Percentiles rank a stretch among this genome's conserved stretches.
phyloP scores from a whole-genome alignment of 768 basidiomycete species.

The Lactifluus volemus region DNA sequence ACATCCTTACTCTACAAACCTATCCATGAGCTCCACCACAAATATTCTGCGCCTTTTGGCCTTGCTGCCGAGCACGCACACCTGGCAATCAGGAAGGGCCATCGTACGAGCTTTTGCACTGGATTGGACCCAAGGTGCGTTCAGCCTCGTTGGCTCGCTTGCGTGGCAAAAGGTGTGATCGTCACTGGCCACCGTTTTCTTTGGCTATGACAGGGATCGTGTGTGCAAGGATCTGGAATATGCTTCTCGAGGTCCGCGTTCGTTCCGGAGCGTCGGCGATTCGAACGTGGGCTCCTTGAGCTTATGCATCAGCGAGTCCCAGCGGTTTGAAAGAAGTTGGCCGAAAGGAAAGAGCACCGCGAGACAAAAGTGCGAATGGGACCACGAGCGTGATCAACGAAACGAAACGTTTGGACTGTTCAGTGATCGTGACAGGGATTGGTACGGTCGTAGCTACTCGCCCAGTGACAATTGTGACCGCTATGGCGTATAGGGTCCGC shows the following conservation, averaged over 20 bases:
- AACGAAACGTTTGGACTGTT: conserved; percentile 75
- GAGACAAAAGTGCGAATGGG: conserved; percentile 71
- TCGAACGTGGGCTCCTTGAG: conserved; percentile 80
- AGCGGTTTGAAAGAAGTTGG: conserved; percentile 78
- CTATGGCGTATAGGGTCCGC: conserved; percentile 26
- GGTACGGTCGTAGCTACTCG: conserved; percentile 25
- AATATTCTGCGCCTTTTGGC: conserved; percentile 94
- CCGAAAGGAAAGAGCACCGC: conserved; percentile 70
- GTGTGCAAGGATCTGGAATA: conserved; percentile 91
- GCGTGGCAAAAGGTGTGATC: no score
- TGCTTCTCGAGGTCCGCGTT: conserved; percentile 64
- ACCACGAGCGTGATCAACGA: conserved; percentile 68
- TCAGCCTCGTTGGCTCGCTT: no score
- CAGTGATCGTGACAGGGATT: conserved; percentile 31
- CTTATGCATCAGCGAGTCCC: conserved; percentile 89
- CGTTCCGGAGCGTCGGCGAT: conserved; percentile 62
- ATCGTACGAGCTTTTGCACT: no score
- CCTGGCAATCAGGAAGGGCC: no score
- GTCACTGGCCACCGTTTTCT: no score
- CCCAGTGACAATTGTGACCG: conserved; percentile 28
- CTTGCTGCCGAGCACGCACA: conserved; percentile 98
- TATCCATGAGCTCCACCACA: conserved; percentile 95
- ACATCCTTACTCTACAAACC: conserved; percentile 78
- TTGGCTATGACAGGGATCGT: no score
- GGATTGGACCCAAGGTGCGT: no score